Percentiles rank a stretch among this genome's conserved stretches.
Evolutionary conservation across 306 rosid genomes (phyloP).

Genomic region (Alnus glutinosa): DNA sequence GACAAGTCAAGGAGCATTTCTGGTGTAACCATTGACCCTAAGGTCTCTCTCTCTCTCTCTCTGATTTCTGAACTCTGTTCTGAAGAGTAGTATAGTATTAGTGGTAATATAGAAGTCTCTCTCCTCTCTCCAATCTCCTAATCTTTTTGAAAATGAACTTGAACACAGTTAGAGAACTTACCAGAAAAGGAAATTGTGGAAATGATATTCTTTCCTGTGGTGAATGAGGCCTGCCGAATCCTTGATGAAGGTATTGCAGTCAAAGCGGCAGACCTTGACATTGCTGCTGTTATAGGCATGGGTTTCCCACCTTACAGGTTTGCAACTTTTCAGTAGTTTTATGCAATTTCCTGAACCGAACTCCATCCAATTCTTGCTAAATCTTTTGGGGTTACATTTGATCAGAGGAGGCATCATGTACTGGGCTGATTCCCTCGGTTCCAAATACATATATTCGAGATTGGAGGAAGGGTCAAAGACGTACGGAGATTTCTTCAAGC

Average conservation of each 20-base stretch:
- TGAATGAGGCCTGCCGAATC: conserved; percentile 94
- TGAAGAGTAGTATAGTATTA: neutral
- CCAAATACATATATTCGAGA: too few species aligned
- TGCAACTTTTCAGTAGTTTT: too few species aligned
- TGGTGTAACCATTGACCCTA: conserved; percentile 66
- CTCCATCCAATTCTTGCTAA: too few species aligned
- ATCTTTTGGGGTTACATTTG: too few species aligned
- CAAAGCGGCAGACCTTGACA: conserved; percentile 89
- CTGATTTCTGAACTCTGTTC: neutral
- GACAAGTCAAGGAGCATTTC: conserved; percentile 82
- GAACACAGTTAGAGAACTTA: conserved; percentile 67
- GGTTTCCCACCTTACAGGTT: conserved; percentile 98
- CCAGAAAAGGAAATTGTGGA: conserved; percentile 81
- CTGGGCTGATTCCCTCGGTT: too few species aligned
- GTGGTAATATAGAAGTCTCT: too few species aligned
- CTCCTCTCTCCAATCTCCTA: neutral
- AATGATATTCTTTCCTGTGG: conserved; percentile 94
- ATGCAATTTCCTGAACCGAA: too few species aligned
- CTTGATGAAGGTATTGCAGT: conserved; percentile 92
- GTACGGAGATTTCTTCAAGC: too few species aligned
- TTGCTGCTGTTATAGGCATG: conserved; percentile 87
- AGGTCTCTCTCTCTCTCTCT: conserved; percentile 58
- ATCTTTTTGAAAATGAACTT: conserved; percentile 25
- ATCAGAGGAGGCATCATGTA: too few species aligned
- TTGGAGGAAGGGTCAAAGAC: too few species aligned